phyloP scores from a whole-genome alignment of 805 yeast species.

The Ogataea neopini region DNA sequence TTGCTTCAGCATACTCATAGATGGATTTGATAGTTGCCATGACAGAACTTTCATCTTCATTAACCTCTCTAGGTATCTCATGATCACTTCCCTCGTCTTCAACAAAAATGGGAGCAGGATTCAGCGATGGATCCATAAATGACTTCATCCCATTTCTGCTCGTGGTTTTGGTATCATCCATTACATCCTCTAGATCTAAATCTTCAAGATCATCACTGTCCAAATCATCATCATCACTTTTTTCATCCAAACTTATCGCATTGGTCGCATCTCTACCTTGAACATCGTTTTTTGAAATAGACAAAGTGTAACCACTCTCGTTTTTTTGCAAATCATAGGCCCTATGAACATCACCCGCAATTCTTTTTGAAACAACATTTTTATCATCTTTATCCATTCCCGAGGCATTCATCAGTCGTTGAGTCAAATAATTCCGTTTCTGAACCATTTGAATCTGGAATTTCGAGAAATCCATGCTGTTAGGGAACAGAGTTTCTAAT shows the following conservation, averaged over 20 bases:
- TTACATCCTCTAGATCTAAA: conserved; percentile 74
- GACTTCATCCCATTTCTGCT: conserved; percentile 12
- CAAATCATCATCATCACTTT: conserved; percentile 13
- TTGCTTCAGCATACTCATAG: conserved; percentile 33
- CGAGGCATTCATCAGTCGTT: conserved; percentile 75
- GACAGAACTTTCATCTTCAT: conserved; percentile 20
- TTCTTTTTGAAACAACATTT: conserved; percentile 48
- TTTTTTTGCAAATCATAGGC: conserved; percentile 74
- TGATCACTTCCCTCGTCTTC: conserved; percentile 6
- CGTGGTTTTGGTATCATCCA: background rate
- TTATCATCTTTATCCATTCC: conserved; percentile 65
- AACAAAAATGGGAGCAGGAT: conserved; percentile 22
- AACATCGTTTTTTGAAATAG: conserved; percentile 45
- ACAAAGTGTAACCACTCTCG: conserved; percentile 82
- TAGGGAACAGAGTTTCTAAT: conserved; percentile 75
- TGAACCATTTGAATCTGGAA: conserved; percentile 93
- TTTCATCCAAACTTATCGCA: conserved; percentile 51
- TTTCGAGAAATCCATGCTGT: conserved; percentile 84
- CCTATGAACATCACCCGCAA: conserved; percentile 81
- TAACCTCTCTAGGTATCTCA: background rate
- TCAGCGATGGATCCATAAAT: conserved; percentile 20
- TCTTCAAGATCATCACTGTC: conserved; percentile 32
- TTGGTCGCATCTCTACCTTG: conserved; percentile 42
- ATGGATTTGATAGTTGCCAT: conserved; percentile 34
- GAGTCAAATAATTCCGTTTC: conserved; percentile 88